Percentiles rank a stretch among this genome's conserved stretches.
Conservation (phyloP, 768 basidiomycete species). For the Leccinum subgranulosum region DNA sequence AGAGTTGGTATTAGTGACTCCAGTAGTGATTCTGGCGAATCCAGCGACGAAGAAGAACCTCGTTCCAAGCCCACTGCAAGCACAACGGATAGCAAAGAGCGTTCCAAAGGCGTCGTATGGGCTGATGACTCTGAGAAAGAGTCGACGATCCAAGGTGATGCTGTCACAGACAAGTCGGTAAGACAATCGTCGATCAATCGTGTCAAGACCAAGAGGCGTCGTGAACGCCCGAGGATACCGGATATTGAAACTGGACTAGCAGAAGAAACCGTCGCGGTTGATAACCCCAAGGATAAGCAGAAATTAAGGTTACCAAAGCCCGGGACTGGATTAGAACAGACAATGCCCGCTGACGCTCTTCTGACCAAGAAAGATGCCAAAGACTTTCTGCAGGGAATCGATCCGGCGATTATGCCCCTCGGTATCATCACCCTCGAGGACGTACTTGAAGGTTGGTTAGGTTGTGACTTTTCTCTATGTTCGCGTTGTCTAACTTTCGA, state of each 20-base stretch:
- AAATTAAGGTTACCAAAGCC: conserved; percentile 29
- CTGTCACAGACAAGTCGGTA: conserved; percentile 16
- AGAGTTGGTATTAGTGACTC: conserved; percentile 73
- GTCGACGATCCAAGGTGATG: conserved; percentile 27
- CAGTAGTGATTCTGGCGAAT: conserved; percentile 45
- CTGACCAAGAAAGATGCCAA: conserved; percentile 70
- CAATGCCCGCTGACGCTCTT: conserved; percentile 87
- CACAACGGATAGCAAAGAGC: conserved; percentile 17
- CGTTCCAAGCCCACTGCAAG: conserved; percentile 18
- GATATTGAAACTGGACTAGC: conserved; percentile 26
- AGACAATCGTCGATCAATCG: conserved; percentile 17
- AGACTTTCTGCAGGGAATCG: conserved; percentile 82
- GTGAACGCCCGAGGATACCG: conserved; percentile 2
- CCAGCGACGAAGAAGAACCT: conserved; percentile 40
- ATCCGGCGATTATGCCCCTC: conserved; percentile 78
- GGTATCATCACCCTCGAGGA: conserved; percentile 95
- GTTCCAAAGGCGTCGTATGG: conserved; percentile 30
- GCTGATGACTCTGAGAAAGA: conserved; percentile 33
- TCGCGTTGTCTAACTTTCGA: not conserved
- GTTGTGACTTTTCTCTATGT: not conserved
- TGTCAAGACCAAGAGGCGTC: conserved; percentile 9
- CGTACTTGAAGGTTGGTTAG: conserved; percentile 71
- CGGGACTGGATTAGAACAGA: conserved; percentile 63
- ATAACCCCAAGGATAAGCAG: conserved; percentile 19
- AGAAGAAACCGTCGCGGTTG: conserved; percentile 14